Evolutionary conservation across 139 green algal genomes (phyloP).

Genomic region (Nannochloris sp.): DNA sequence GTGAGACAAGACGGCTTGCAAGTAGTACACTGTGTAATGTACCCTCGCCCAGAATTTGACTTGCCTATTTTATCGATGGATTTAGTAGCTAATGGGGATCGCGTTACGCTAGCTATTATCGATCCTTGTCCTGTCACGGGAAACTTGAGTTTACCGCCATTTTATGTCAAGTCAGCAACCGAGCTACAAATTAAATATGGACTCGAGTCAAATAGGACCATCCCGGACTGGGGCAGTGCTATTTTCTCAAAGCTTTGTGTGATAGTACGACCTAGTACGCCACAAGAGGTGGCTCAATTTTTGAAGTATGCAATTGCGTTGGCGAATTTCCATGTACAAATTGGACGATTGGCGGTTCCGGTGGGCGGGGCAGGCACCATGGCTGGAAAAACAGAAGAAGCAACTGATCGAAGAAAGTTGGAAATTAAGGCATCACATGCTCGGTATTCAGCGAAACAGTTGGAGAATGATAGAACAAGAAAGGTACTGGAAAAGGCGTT

Average conservation of each 20-base stretch:
- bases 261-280: conserved; percentile 38
- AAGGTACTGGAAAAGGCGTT: conserved; percentile 62
- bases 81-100: conserved; percentile 39
- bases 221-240: conserved; percentile 63
- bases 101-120: conserved; percentile 53
- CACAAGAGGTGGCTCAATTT: conserved; percentile 45
- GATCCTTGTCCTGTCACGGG: conserved; percentile 55
- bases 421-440: conserved; percentile 30
- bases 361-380: background rate
- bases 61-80: conserved; percentile 77
- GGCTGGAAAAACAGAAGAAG: background rate
- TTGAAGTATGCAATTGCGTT: conserved; percentile 53
- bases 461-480: conserved; percentile 69
- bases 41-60: conserved; percentile 56
- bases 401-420: background rate
- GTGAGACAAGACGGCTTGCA: conserved; percentile 67
- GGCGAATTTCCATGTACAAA: conserved; percentile 31
- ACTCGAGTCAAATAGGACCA: conserved; percentile 35
- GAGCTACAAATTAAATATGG: conserved; percentile 48
- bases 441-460: conserved; percentile 54
- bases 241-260: conserved; percentile 72
- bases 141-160: conserved; percentile 41
- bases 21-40: conserved; percentile 74
- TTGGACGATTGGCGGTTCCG: conserved; percentile 11
- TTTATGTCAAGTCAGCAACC: conserved; percentile 37